phyloP scores from a whole-genome alignment of 768 basidiomycete species.

The Cystofilobasidium bisporidii region DNA sequence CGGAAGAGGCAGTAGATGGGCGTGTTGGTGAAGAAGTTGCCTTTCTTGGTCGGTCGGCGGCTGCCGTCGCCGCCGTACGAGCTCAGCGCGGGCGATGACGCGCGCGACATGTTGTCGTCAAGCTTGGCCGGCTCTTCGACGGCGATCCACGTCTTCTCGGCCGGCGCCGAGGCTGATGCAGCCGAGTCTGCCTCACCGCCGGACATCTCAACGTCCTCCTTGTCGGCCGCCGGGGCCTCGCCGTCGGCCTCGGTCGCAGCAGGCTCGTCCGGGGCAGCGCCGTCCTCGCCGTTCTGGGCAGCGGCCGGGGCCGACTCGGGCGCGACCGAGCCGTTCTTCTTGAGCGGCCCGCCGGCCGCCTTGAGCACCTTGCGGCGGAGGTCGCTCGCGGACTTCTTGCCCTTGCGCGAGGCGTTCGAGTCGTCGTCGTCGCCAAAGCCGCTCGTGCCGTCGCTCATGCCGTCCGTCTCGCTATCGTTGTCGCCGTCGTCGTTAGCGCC shows the following conservation, averaged over 20 bases:
- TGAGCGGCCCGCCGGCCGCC: conserved; percentile 48
- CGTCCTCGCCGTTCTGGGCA: conserved; percentile 23
- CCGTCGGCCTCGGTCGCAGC: conserved; percentile 20
- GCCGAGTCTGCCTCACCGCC: not conserved
- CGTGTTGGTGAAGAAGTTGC: conserved; percentile 74
- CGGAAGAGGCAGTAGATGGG: conserved; percentile 85
- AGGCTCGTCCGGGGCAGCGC: conserved; percentile 31
- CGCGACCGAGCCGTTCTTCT: conserved; percentile 27
- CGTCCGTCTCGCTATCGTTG: conserved; percentile 59
- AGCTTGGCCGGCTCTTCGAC: conserved; percentile 32
- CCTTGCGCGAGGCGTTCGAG: conserved; percentile 35
- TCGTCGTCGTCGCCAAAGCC: conserved; percentile 34
- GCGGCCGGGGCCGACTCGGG: conserved; percentile 33
- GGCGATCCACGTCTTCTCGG: conserved; percentile 40
- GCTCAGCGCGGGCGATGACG: conserved; percentile 28
- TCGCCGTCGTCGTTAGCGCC: conserved; percentile 42
- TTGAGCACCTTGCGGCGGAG: conserved; percentile 69
- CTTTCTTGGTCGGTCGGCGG: conserved; percentile 32
- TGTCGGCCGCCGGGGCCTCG: not conserved
- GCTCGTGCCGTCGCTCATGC: conserved; percentile 44
- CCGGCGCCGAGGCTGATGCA: not conserved
- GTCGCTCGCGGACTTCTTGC: conserved; percentile 56
- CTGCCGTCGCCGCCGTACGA: conserved; percentile 22
- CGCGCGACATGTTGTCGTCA: conserved; percentile 34
- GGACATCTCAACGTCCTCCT: conserved; percentile 15